phyloP scores from a whole-genome alignment of 352 stramenopile species.

The Peronospora farinosa region DNA sequence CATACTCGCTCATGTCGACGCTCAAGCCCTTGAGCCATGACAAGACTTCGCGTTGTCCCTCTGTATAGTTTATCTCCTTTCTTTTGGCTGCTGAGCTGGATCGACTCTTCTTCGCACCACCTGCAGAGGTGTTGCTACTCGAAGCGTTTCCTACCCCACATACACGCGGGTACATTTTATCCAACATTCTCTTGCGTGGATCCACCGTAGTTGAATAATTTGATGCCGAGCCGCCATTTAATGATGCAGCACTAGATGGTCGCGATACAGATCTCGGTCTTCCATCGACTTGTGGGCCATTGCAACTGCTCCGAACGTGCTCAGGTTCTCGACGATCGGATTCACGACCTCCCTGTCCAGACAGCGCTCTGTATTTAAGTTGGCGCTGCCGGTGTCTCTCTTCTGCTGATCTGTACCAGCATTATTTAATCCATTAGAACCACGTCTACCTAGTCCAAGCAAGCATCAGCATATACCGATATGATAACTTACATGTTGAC shows the following conservation, averaged over 20 bases:
- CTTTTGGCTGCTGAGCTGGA: conserved; percentile 25
- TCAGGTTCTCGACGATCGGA: conserved; percentile 17
- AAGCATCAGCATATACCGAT: not conserved
- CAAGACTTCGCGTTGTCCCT: conserved; percentile 73
- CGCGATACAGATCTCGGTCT: conserved; percentile 18
- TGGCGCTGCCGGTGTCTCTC: conserved; percentile 52
- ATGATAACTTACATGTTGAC: conserved; percentile 26
- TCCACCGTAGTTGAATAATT: conserved; percentile 19
- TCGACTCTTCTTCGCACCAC: conserved; percentile 29
- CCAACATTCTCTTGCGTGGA: conserved; percentile 58
- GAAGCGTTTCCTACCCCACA: conserved; percentile 36
- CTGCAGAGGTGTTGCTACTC: conserved; percentile 18
- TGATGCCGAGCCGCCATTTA: conserved; percentile 11
- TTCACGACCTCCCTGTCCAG: conserved; percentile 20
- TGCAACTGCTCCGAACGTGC: conserved; percentile 16
- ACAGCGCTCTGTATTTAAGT: conserved; percentile 36
- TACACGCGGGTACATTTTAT: conserved; percentile 78
- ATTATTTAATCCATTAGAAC: conserved; percentile 7
- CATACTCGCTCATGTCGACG: conserved; percentile 83
- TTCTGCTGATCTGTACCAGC: conserved; percentile 38
- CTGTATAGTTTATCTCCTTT: conserved; percentile 47
- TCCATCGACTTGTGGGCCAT: conserved; percentile 10
- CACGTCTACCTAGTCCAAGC: not conserved
- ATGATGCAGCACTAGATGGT: conserved; percentile 20
- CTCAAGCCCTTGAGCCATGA: conserved; percentile 64